Conservation (phyloP, 2,329 filamentous ascomycete genomes). For the Colletotrichum somersetense region DNA sequence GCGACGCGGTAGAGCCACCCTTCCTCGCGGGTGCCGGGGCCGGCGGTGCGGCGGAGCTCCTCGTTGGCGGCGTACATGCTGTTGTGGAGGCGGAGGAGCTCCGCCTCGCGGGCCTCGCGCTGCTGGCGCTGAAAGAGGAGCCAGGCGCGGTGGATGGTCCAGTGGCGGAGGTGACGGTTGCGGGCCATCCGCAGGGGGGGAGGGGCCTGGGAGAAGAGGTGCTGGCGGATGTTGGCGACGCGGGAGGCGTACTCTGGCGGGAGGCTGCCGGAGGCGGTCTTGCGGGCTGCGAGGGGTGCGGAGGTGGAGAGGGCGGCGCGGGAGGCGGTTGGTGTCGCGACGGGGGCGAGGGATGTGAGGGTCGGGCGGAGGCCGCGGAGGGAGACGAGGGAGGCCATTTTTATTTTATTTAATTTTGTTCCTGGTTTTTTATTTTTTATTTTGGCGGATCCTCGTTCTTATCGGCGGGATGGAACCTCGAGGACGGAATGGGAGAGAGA, state of each 20-base stretch:
- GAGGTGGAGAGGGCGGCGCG: conserved; percentile 49
- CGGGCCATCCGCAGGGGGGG: conserved; percentile 89
- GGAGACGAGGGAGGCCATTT: conserved; percentile 40
- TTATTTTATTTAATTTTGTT: neutral
- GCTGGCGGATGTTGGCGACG: conserved; percentile 59
- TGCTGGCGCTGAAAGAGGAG: conserved; percentile 80
- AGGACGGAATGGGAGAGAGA: neutral
- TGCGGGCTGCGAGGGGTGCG: conserved; percentile 36
- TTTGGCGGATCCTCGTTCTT: neutral
- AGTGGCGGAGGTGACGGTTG: conserved; percentile 90
- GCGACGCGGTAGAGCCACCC: conserved; percentile 87
- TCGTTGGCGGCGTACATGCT: conserved; percentile 89
- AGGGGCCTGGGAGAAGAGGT: conserved; percentile 65
- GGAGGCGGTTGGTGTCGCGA: conserved; percentile 28
- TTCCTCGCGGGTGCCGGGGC: conserved; percentile 68
- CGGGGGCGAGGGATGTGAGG: conserved; percentile 34
- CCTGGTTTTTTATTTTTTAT: too few species aligned
- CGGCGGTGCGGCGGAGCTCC: conserved; percentile 75
- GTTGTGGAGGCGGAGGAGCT: conserved; percentile 84
- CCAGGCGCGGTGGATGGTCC: conserved; percentile 99
- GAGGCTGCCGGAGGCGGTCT: conserved; percentile 45
- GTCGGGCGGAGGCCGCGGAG: conserved; percentile 50
- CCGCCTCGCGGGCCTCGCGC: conserved; percentile 72
- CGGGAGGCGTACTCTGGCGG: conserved; percentile 56
- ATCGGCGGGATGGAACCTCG: neutral